A percentile compares a stretch with the other conserved stretches of the same genome.
These are phyloP conservation scores for Nymphaea thermarum DNA, from an alignment of 164 flowering plant genomes.

Conservation along the genomic window DNA sequence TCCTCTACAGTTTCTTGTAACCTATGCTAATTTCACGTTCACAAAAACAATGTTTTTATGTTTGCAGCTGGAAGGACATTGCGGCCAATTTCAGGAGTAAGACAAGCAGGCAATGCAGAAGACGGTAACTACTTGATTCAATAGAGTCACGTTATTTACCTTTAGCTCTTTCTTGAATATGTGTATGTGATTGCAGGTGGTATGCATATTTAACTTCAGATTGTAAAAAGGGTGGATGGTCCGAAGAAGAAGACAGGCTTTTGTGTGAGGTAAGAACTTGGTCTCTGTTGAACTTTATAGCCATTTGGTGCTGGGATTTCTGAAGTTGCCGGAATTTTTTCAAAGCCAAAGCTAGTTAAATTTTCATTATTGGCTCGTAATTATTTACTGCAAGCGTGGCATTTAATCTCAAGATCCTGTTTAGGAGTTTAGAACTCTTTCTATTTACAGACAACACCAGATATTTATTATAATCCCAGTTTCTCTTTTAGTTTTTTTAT, in stretches of 20 bases:
- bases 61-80: slow-evolving; percentile 76
- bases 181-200: slow-evolving; percentile 46
- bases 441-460: too few relatives aligned
- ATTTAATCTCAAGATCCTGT: too few relatives aligned
- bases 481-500: too few relatives aligned
- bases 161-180: neutral
- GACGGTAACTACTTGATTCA: slow-evolving; percentile 37
- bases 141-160: neutral
- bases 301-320: too few relatives aligned
- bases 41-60: neutral
- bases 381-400: too few relatives aligned
- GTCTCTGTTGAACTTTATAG: neutral
- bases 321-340: too few relatives aligned
- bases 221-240: slow-evolving; percentile 98
- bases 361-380: too few relatives aligned
- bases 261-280: slow-evolving; percentile 65
- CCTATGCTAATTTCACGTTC: neutral
- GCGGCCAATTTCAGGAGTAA: slow-evolving; percentile 87
- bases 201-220: slow-evolving; percentile 90
- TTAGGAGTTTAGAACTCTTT: too few relatives aligned
- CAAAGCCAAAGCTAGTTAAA: too few relatives aligned
- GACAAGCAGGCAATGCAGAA: slow-evolving; percentile 85
- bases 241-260: slow-evolving; percentile 87
- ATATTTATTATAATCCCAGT: too few relatives aligned
- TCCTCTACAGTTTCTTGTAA: neutral